These are phyloP conservation scores for Sclerotinia subarctica DNA, from an alignment of 2,329 filamentous ascomycete species.

Conservation along the genomic window DNA sequence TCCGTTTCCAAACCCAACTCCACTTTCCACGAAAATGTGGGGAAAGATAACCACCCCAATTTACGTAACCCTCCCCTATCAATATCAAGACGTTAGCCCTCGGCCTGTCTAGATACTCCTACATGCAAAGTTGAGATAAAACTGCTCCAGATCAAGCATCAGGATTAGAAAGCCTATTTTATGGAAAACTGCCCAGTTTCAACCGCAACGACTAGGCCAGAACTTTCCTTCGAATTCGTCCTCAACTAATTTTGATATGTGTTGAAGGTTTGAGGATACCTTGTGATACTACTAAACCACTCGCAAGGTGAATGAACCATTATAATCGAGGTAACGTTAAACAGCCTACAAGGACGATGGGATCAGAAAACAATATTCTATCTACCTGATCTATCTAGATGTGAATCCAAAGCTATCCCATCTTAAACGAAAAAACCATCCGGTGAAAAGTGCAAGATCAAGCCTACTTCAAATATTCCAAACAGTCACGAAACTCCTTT, in stretches of 20 bases:
- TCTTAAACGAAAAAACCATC: background rate
- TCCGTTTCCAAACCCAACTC: background rate
- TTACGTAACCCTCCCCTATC: conserved; percentile 10
- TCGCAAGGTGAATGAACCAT: background rate
- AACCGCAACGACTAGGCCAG: background rate
- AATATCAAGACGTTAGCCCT: background rate
- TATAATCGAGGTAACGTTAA: background rate
- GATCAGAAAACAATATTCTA: background rate
- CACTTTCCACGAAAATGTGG: conserved; percentile 7
- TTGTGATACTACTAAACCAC: too few species aligned
- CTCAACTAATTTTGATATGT: background rate
- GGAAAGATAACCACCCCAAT: conserved; percentile 7
- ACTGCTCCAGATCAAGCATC: background rate
- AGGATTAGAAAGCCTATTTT: background rate
- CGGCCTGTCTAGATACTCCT: background rate
- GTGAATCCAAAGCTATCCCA: background rate
- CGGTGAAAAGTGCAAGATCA: conserved; percentile 3
- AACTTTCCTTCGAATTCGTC: background rate
- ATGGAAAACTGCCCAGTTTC: background rate
- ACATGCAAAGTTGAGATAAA: background rate
- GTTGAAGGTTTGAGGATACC: background rate
- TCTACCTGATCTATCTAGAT: background rate
- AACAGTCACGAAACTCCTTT: background rate
- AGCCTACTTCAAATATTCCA: background rate
- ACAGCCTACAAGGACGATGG: background rate